Percentiles rank a stretch among this genome's conserved stretches.
Evolutionary conservation across 768 basidiomycete genomes (phyloP).

Genomic region (Boletus edulis): DNA sequence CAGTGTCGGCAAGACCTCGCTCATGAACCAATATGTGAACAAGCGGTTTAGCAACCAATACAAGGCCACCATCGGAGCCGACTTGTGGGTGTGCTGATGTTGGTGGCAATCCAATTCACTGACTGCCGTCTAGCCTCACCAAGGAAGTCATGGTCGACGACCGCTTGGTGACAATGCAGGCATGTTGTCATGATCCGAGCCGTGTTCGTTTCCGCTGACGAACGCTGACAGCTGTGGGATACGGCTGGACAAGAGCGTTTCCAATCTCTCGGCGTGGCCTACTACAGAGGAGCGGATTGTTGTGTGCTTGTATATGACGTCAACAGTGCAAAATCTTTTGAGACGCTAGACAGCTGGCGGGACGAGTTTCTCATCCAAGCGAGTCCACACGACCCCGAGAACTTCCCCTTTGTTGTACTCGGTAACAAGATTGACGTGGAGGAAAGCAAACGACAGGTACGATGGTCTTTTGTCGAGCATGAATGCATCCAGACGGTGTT

Average conservation of each 20-base stretch:
- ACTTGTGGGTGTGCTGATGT: constrained; percentile 66
- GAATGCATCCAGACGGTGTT: background rate
- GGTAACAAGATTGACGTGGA: constrained; percentile 99
- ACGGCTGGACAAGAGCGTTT: constrained; percentile 99
- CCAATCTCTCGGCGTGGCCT: constrained; percentile 97
- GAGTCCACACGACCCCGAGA: constrained; percentile 97
- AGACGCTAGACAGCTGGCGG: constrained; percentile 98
- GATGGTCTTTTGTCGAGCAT: constrained; percentile 14
- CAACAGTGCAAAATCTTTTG: constrained; percentile 97
- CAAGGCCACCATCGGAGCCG: constrained; percentile 97
- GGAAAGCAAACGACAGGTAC: constrained; percentile 94
- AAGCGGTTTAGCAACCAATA: constrained; percentile 99
- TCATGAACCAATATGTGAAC: constrained; percentile 99
- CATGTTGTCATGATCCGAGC: constrained; percentile 29
- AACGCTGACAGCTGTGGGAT: constrained; percentile 85
- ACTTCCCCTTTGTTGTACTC: constrained; percentile 98
- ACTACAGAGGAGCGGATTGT: constrained; percentile 98
- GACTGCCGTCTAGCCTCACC: constrained; percentile 61
- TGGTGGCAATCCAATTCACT: constrained; percentile 5
- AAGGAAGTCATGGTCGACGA: constrained; percentile 99
- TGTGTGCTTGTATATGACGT: constrained; percentile 99
- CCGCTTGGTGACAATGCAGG: constrained; percentile 98
- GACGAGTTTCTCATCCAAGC: constrained; percentile 99
- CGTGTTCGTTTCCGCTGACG: constrained; percentile 1
- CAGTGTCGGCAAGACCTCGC: constrained; percentile 98